Conservation (phyloP, 1,284 basidiomycete species). For the Trichosporon ovoides region DNA sequence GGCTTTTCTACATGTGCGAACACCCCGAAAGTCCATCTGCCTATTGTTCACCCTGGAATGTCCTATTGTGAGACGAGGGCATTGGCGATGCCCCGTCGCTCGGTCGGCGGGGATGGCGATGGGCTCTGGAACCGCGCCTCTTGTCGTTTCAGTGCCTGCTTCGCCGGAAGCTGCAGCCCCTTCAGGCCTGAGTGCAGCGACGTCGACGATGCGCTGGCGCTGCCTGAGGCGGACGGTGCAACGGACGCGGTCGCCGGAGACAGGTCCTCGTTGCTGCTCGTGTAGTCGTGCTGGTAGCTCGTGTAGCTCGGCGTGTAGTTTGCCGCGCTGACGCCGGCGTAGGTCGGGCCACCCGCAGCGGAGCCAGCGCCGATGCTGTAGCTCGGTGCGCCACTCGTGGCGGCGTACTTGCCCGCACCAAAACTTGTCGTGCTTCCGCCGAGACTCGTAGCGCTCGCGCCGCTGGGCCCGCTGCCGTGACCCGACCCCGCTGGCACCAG, state of each 20-base stretch:
- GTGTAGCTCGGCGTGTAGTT: not conserved
- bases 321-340: not conserved
- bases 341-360: not conserved
- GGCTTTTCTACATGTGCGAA: not conserved
- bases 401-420: too few relatives aligned
- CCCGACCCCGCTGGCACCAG: not conserved
- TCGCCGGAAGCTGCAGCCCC: not conserved
- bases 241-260: not conserved
- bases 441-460: not conserved
- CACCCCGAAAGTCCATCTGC: not conserved
- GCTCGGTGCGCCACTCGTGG: not conserved
- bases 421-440: not conserved
- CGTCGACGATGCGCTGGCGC: not conserved
- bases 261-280: conserved; percentile 14
- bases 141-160: not conserved
- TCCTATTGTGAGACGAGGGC: not conserved
- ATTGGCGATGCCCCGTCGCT: not conserved
- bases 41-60: too few relatives aligned
- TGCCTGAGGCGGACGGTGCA: not conserved
- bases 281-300: conserved; percentile 6
- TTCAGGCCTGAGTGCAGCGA: not conserved
- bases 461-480: not conserved
- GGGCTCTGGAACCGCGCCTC: not conserved
- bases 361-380: not conserved
- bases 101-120: not conserved